Base-by-base conservation (phyloP, 2,329 filamentous ascomycete genomes). In the Leptographium radiaticola region DNA sequence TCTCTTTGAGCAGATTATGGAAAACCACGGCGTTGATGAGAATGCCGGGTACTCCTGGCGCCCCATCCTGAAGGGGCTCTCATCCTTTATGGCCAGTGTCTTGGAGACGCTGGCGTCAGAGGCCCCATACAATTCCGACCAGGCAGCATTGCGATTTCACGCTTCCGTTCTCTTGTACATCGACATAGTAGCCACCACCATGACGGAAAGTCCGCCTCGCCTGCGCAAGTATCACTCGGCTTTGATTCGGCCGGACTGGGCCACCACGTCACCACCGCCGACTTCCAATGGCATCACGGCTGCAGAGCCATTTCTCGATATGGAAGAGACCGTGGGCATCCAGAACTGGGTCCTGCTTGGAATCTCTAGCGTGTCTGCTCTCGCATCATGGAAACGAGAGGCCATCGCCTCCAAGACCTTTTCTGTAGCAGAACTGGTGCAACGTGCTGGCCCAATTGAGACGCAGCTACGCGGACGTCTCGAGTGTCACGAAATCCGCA, bases 351-450 rank as follows among this genome's bases (percentile, higher is more conserved):
- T 73, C 1, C 59, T 83, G 47, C 65, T 76, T 47, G 66, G 72
- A n/a, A 71, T 84, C 45, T 74, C 73, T 13, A 72, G 79, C 20
- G 73, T 80, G 48, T 68, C 78, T 15, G 63, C 70, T 0, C 68
- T 84, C 8, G 72, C 78, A 51, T 69, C 72, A 1, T 80, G 75
- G 73, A 83, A 81, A 64, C 72, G 73, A 59, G 64, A 71, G 25
- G 70, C 70, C 56, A 71, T 68, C 49, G 62, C 63, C 48, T 59
- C 62, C 6, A 73, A 73, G 6, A 69, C 67, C 0, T 65, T 81
- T 1, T 74, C 74, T 12, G 65, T 70, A 52, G 61, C 64, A 4
- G 70, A 77, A 53, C 67, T 80, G 6, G 65, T 76, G 11, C 61
- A 64, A 5, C 73, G 74, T 16, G 75, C 71, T 2, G 63, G 66